phyloP scores from a whole-genome alignment of 257 asterid genomes.

The Coffea canephora region DNA sequence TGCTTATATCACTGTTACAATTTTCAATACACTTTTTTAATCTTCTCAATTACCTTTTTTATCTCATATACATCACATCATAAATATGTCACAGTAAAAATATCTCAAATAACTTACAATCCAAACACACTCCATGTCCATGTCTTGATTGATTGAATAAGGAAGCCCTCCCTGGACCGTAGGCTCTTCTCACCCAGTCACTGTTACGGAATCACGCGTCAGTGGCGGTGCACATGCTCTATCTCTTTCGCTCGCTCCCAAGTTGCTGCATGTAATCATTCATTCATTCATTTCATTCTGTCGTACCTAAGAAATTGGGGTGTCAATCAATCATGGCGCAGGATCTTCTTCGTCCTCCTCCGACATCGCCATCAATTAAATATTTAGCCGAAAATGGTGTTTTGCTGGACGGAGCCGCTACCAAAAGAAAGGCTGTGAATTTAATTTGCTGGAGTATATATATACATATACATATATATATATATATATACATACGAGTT shows the following conservation, averaged over 20 bases:
- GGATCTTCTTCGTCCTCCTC: not conserved
- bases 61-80: no score
- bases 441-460: not conserved
- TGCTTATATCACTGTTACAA: no score
- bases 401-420: not conserved
- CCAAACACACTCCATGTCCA: no score
- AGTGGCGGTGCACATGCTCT: not conserved
- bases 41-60: no score
- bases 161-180: no score
- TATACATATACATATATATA: no score
- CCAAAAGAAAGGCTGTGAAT: not conserved
- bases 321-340: not conserved
- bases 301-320: not conserved
- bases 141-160: no score
- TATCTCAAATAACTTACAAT: no score
- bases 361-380: not conserved
- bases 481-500: no score
- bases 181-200: not conserved
- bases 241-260: not conserved
- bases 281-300: not conserved
- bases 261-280: slow-evolving; percentile 14
- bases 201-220: slow-evolving; percentile 23
- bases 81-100: no score
- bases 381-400: not conserved
- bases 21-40: no score